phyloP scores from a whole-genome alignment of 2,329 filamentous ascomycete species.

The Furcasterigmium furcatum region DNA sequence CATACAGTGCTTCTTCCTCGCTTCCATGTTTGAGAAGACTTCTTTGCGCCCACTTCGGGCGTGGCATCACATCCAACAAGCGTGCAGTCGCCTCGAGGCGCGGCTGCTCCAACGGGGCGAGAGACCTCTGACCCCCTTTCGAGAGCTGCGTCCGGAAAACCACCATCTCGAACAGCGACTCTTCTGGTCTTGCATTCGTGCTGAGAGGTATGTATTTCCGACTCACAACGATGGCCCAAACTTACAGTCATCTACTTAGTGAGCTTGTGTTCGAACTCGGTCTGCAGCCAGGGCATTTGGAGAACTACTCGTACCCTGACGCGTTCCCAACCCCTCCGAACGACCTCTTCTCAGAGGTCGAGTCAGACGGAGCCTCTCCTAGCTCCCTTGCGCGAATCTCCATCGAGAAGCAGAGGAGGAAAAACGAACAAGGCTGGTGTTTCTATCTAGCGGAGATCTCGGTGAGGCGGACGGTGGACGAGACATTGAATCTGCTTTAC shows the following conservation, averaged over 20 bases:
- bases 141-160: neutral
- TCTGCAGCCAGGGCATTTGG: slow-evolving; percentile 9
- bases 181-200: slow-evolving; percentile 18
- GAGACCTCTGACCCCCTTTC: slow-evolving; percentile 1
- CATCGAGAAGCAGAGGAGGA: neutral
- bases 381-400: too few relatives aligned
- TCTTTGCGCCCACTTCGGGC: slow-evolving; percentile 15
- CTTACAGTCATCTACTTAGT: neutral
- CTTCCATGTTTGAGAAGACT: slow-evolving; percentile 17
- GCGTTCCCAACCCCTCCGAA: slow-evolving; percentile 13
- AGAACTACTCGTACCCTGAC: slow-evolving; percentile 14
- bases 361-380: neutral
- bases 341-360: neutral
- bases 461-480: slow-evolving; percentile 14
- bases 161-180: slow-evolving; percentile 11
- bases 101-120: slow-evolving; percentile 3
- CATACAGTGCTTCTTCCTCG: slow-evolving; percentile 19
- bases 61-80: slow-evolving; percentile 17
- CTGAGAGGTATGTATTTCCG: slow-evolving; percentile 12
- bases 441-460: slow-evolving; percentile 17
- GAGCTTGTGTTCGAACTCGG: slow-evolving; percentile 2
- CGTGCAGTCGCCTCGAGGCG: slow-evolving; percentile 7
- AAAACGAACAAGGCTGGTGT: slow-evolving; percentile 14
- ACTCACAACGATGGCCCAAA: too few relatives aligned
- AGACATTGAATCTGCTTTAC: slow-evolving; percentile 6